Evolutionary conservation across 768 basidiomycete genomes (phyloP).

Genomic region (Pisolithus sp.): DNA sequence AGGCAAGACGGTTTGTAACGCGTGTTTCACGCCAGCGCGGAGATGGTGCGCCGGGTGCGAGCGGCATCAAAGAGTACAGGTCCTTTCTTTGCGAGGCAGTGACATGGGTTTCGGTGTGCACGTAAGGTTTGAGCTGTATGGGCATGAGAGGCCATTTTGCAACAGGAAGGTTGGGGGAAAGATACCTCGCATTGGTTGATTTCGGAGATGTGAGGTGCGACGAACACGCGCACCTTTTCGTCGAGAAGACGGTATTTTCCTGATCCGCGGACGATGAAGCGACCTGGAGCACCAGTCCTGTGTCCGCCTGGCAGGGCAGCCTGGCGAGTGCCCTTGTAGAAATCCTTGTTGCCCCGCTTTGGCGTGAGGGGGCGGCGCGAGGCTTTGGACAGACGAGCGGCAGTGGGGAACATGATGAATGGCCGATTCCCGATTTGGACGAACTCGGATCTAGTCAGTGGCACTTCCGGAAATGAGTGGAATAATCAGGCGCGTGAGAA

Average conservation of each 20-base stretch:
- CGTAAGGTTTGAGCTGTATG: conserved; percentile 23
- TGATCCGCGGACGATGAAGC: conserved; percentile 70
- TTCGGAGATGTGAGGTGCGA: conserved; percentile 68
- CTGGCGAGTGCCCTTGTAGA: conserved; percentile 90
- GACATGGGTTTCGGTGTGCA: conserved; percentile 20
- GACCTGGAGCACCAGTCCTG: conserved; percentile 84
- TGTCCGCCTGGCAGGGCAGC: conserved; percentile 77
- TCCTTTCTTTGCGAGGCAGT: conserved; percentile 18
- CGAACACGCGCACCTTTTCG: conserved; percentile 75
- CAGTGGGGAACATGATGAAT: conserved; percentile 73
- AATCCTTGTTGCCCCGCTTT: conserved; percentile 92
- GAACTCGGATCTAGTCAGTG: no score
- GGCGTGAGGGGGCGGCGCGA: conserved; percentile 76
- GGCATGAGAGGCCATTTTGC: not conserved
- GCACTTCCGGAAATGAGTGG: no score
- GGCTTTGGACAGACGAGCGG: conserved; percentile 71
- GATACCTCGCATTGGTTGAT: conserved; percentile 54
- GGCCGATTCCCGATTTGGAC: no score
- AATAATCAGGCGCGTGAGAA: no score
- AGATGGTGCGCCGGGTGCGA: conserved; percentile 12
- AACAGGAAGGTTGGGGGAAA: conserved; percentile 5
- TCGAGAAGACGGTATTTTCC: conserved; percentile 79
- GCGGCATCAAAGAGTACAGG: conserved; percentile 20
- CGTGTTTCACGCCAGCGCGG: not conserved
- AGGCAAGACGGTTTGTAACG: not conserved